A percentile compares a stretch with the other conserved stretches of the same genome.
phyloP scores from a whole-genome alignment of 345 rosid genomes.

The Sisymbrium irio region DNA sequence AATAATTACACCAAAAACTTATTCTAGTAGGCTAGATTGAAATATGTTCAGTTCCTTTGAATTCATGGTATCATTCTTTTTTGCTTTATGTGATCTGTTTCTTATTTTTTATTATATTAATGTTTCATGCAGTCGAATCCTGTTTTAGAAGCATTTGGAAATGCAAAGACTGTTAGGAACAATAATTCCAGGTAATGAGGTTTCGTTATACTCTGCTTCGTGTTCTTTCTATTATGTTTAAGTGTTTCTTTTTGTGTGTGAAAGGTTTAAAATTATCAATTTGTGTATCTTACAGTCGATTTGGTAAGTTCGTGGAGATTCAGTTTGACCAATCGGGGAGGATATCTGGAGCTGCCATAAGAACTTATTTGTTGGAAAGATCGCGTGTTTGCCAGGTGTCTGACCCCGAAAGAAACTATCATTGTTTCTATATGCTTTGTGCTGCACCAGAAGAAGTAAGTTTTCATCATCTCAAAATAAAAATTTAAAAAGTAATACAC shows the following conservation, averaged over 20 bases:
- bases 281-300: conserved; percentile 59
- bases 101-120: conserved; percentile 12
- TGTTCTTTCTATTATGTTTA: background rate
- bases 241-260: background rate
- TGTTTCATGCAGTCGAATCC: conserved; percentile 84
- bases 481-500: too few relatives aligned
- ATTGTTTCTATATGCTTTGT: conserved; percentile 99
- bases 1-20: background rate
- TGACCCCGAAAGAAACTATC: conserved; percentile 98
- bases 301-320: conserved; percentile 99
- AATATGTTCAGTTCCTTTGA: background rate
- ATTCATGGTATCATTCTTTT: background rate
- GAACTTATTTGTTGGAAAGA: conserved; percentile 97
- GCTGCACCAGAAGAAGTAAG: conserved; percentile 92
- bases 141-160: conserved; percentile 98
- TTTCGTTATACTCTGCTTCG: conserved; percentile 1
- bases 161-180: conserved; percentile 96
- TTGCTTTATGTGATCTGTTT: background rate
- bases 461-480: conserved; percentile 13
- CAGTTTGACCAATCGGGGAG: conserved; percentile 85
- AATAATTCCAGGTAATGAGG: conserved; percentile 85
- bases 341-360: conserved; percentile 98
- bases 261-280: background rate
- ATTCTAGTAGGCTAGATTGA: too few relatives aligned
- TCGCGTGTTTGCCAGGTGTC: conserved; percentile 99